Conservation (phyloP, 2,329 filamentous ascomycete species). For the Mariannaea elegans region DNA sequence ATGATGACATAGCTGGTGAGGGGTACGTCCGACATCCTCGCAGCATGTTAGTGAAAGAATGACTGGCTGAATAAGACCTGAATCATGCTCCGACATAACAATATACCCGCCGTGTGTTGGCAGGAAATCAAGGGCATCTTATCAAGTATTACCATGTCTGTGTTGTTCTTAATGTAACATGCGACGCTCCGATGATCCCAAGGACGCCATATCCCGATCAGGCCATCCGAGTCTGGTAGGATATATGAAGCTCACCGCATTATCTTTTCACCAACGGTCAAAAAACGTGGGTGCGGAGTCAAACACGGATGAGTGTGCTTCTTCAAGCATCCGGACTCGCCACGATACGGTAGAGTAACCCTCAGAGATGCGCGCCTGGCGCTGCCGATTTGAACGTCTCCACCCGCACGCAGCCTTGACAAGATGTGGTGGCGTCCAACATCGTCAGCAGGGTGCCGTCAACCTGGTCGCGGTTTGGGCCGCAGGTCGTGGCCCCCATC, state of each 20-base stretch:
- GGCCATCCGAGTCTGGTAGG: slow-evolving; percentile 11
- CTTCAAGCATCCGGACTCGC: slow-evolving; percentile 11
- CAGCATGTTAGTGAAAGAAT: slow-evolving; percentile 13
- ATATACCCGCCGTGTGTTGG: slow-evolving; percentile 5
- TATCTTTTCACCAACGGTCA: background rate
- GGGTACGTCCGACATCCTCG: background rate
- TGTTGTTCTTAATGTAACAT: slow-evolving; percentile 13
- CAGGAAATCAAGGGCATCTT: slow-evolving; percentile 6
- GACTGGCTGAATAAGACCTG: background rate
- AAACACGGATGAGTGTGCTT: slow-evolving; percentile 11
- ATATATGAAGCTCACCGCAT: slow-evolving; percentile 4
- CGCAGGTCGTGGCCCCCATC: slow-evolving; percentile 29
- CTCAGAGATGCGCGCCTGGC: slow-evolving; percentile 23
- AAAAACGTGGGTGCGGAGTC: slow-evolving; percentile 1
- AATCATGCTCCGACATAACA: background rate
- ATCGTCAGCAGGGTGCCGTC: slow-evolving; percentile 27
- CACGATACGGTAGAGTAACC: slow-evolving; percentile 7
- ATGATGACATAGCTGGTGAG: background rate
- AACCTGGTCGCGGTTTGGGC: slow-evolving; percentile 37
- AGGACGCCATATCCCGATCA: slow-evolving; percentile 16
- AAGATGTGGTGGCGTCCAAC: slow-evolving; percentile 33
- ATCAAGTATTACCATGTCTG: slow-evolving; percentile 6
- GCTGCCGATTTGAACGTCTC: slow-evolving; percentile 16
- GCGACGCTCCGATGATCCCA: slow-evolving; percentile 3
- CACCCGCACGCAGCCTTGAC: slow-evolving; percentile 16